These are phyloP conservation scores for Trypanosoma cruzi DNA, from an alignment of 208 protist species.

Conservation along the genomic window DNA sequence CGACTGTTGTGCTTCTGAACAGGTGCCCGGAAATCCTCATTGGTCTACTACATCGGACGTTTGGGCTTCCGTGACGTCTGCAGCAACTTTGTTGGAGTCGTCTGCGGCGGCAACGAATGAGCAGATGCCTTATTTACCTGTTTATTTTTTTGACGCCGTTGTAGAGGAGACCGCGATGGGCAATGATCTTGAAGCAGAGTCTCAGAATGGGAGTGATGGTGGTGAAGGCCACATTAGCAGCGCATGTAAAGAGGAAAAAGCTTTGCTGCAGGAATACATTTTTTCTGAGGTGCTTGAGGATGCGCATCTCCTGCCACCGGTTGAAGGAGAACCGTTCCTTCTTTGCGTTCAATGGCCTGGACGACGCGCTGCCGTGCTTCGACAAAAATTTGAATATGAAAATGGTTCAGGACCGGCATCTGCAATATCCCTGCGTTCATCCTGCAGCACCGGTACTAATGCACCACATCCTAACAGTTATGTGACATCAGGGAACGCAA, in stretches of 20 bases:
- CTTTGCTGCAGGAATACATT: slow-evolving; percentile 71
- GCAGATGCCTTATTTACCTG: not conserved
- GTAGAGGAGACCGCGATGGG: slow-evolving; percentile 5
- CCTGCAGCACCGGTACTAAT: not conserved
- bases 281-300: slow-evolving; percentile 58
- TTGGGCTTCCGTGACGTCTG: not conserved
- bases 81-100: not conserved
- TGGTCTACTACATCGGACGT: not conserved
- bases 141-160: slow-evolving; percentile 18
- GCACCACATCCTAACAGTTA: not conserved
- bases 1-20: not conserved
- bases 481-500: not conserved
- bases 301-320: slow-evolving; percentile 49
- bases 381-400: slow-evolving; percentile 30
- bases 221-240: not conserved
- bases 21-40: not conserved
- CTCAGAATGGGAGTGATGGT: slow-evolving; percentile 1
- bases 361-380: slow-evolving; percentile 57
- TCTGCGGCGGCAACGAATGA: not conserved
- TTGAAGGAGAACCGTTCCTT: slow-evolving; percentile 71
- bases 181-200: not conserved
- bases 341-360: slow-evolving; percentile 62
- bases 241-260: slow-evolving; percentile 29
- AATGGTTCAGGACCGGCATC: not conserved
- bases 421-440: not conserved